Conservation (phyloP, 2,329 filamentous ascomycete species). For the Ascochyta lentis region DNA sequence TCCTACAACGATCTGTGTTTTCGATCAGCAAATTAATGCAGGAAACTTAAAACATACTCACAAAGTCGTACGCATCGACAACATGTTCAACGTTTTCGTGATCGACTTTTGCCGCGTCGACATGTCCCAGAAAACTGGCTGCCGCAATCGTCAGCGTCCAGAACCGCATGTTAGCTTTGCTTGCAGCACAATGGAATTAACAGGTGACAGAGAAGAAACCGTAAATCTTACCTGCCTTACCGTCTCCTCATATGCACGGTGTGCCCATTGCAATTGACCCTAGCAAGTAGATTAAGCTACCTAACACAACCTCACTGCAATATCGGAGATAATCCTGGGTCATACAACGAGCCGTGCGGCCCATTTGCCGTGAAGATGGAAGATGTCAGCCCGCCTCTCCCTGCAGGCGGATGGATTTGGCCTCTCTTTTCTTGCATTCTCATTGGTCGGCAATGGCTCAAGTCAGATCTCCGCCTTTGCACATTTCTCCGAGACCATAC, state of each 20-base stretch:
- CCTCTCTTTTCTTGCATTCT: background rate
- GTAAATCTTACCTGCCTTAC: background rate
- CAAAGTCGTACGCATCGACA: constrained; percentile 7
- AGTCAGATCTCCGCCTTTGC: constrained; percentile 4
- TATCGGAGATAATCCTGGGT: constrained; percentile 5
- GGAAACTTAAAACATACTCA: background rate
- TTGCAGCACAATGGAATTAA: background rate
- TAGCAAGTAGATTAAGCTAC: background rate
- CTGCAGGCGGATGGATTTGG: constrained; percentile 4
- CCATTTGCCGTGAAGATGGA: background rate
- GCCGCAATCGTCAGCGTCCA: background rate
- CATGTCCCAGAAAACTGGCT: background rate
- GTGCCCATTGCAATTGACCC: background rate
- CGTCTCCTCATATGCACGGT: background rate
- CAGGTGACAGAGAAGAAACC: background rate
- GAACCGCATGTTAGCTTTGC: constrained; percentile 1
- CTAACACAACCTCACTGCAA: constrained; percentile 2
- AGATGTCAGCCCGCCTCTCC: constrained; percentile 1
- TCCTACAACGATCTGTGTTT: constrained; percentile 26
- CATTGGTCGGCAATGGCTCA: background rate
- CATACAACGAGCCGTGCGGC: constrained; percentile 1
- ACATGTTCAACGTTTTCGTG: background rate
- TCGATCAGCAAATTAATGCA: background rate
- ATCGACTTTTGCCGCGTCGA: background rate
- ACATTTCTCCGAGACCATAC: constrained; percentile 2